Conservation (phyloP, 768 basidiomycete species). For the Tephrocybe rancida region DNA sequence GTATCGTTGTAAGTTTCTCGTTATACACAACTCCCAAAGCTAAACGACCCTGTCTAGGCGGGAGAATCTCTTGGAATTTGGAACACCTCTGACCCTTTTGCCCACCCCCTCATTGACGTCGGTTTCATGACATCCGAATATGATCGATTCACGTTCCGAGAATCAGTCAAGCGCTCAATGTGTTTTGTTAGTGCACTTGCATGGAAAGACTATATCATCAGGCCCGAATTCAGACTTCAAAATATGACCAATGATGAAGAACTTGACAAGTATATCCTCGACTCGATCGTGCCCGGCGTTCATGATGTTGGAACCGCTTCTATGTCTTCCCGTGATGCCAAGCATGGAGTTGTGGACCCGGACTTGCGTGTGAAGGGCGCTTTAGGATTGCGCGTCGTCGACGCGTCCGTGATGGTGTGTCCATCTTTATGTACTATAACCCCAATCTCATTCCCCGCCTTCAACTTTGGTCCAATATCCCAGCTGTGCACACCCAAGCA, state of each 20-base stretch:
- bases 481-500: background rate
- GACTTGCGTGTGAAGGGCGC: conserved; percentile 32
- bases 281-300: conserved; percentile 12
- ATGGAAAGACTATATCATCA: too few species aligned
- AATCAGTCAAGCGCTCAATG: conserved; percentile 16
- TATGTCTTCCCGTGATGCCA: conserved; percentile 22
- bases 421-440: background rate
- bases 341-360: conserved; percentile 29
- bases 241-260: conserved; percentile 17
- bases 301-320: conserved; percentile 27
- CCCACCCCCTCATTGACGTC: conserved; percentile 42
- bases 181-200: too few species aligned
- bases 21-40: too few species aligned
- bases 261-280: conserved; percentile 19
- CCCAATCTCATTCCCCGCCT: background rate
- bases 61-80: conserved; percentile 26
- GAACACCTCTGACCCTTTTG: conserved; percentile 41
- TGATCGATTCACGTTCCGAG: conserved; percentile 23
- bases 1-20: too few species aligned
- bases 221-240: too few species aligned
- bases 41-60: conserved; percentile 22
- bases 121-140: conserved; percentile 21
- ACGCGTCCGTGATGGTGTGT: conserved; percentile 26
- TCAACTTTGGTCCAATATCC: background rate
- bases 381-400: conserved; percentile 30